phyloP scores from a whole-genome alignment of 495 filamentous ascomycete species.

The Penicillium desertorum region DNA sequence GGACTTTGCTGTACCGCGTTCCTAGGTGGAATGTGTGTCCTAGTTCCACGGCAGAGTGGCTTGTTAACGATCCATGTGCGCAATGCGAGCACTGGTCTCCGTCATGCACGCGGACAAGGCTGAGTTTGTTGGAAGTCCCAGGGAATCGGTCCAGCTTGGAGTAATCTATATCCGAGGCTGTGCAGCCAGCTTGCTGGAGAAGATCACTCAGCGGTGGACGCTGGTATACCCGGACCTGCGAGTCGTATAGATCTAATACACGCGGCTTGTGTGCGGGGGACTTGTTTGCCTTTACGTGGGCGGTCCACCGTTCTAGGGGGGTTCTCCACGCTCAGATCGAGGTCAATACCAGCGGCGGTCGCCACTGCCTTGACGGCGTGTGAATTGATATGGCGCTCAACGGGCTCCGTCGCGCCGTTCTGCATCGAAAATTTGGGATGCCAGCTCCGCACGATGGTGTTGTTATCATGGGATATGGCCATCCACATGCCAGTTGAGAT shows the following conservation, averaged over 20 bases:
- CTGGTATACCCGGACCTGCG: slow-evolving; percentile 44
- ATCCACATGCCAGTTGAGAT: slow-evolving; percentile 57
- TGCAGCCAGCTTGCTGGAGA: slow-evolving; percentile 31
- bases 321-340: slow-evolving; percentile 70
- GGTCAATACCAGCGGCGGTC: slow-evolving; percentile 55
- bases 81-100: slow-evolving; percentile 77
- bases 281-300: slow-evolving; percentile 38
- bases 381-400: slow-evolving; percentile 61
- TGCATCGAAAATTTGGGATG: slow-evolving; percentile 52
- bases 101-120: slow-evolving; percentile 60
- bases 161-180: slow-evolving; percentile 38
- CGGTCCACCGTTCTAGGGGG: slow-evolving; percentile 55
- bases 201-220: slow-evolving; percentile 47
- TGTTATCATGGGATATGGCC: slow-evolving; percentile 67
- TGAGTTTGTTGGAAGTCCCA: slow-evolving; percentile 40
- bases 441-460: slow-evolving; percentile 65
- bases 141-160: slow-evolving; percentile 46
- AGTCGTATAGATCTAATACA: slow-evolving; percentile 47
- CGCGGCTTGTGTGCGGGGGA: slow-evolving; percentile 25
- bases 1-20: slow-evolving; percentile 76
- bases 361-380: slow-evolving; percentile 66
- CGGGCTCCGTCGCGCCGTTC: slow-evolving; percentile 32
- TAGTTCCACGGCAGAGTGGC: slow-evolving; percentile 77
- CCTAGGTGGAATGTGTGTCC: slow-evolving; percentile 96
- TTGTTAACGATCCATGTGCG: slow-evolving; percentile 56